Evolutionary conservation across 805 yeast species (phyloP).

Genomic region (Wickerhamiella galacta): DNA sequence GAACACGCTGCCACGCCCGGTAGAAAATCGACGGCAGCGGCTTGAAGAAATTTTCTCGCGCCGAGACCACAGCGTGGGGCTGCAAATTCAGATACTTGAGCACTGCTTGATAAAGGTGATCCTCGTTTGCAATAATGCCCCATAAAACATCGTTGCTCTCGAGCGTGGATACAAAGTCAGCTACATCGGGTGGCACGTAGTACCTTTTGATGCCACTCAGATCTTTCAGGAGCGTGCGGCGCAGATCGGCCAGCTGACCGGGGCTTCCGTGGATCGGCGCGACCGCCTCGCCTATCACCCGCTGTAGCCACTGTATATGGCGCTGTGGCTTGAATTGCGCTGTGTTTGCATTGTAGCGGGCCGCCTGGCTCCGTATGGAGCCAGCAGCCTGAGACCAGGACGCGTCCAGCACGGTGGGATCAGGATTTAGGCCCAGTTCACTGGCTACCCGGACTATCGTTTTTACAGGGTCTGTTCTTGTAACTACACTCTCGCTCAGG

Average conservation of each 20-base stretch:
- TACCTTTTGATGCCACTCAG: constrained; percentile 10
- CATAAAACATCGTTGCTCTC: constrained; percentile 10
- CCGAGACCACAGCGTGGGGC: constrained; percentile 8
- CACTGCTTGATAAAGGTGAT: constrained; percentile 12
- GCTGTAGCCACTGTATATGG: constrained; percentile 7
- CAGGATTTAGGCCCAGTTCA: constrained; percentile 2
- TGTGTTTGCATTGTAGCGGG: constrained; percentile 2
- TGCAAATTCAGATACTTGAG: constrained; percentile 7
- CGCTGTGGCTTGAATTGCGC: constrained; percentile 8
- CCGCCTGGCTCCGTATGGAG: constrained; percentile 11
- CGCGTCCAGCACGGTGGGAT: not conserved
- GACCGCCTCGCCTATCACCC: constrained; percentile 4
- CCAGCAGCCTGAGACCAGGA: constrained; percentile 11
- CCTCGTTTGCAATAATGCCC: constrained; percentile 19
- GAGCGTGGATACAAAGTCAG: constrained; percentile 7
- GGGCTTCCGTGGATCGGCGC: constrained; percentile 1
- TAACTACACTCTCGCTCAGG: constrained; percentile 13
- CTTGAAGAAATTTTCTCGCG: constrained; percentile 10
- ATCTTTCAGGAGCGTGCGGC: not conserved
- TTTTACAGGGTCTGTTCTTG: constrained; percentile 5
- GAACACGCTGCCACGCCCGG: constrained; percentile 12
- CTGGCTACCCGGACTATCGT: constrained; percentile 2
- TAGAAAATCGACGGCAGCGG: constrained; percentile 16
- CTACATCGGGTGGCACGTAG: constrained; percentile 8
- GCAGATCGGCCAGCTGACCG: constrained; percentile 2